These are phyloP conservation scores for Hirschfeldia incana DNA, from an alignment of 345 rosid genomes.

Conservation along the genomic window DNA sequence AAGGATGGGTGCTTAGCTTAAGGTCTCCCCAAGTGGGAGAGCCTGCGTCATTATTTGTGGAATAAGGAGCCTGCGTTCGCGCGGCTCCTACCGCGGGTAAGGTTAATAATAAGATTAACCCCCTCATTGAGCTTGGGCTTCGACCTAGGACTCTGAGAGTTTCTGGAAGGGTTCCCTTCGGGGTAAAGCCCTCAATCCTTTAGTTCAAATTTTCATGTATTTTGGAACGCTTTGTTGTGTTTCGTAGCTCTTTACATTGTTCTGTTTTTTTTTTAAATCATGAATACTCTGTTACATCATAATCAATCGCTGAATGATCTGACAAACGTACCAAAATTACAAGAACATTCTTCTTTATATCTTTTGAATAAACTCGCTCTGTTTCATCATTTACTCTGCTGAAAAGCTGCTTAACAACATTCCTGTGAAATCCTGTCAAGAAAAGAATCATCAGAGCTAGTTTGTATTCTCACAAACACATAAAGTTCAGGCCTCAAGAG, in stretches of 20 bases:
- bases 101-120: too few species aligned
- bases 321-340: too few species aligned
- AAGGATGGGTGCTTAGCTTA: slow-evolving; percentile 28
- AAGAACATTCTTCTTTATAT: too few species aligned
- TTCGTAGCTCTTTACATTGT: too few species aligned
- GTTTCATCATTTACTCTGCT: neutral
- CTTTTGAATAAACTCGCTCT: too few species aligned
- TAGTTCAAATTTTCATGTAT: neutral
- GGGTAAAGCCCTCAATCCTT: neutral
- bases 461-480: neutral
- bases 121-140: too few species aligned
- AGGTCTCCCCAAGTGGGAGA: slow-evolving; percentile 47
- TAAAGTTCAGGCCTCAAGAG: neutral
- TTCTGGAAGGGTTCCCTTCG: neutral
- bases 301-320: too few species aligned
- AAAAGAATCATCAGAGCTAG: neutral
- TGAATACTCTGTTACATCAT: too few species aligned
- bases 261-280: too few species aligned
- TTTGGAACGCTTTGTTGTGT: too few species aligned
- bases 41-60: slow-evolving; percentile 60
- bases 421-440: neutral
- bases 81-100: slow-evolving; percentile 38
- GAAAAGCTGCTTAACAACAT: neutral
- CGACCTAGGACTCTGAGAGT: neutral
- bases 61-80: slow-evolving; percentile 54